Base-by-base conservation (phyloP, 768 basidiomycete species). In the Albatrellus ellisii region DNA sequence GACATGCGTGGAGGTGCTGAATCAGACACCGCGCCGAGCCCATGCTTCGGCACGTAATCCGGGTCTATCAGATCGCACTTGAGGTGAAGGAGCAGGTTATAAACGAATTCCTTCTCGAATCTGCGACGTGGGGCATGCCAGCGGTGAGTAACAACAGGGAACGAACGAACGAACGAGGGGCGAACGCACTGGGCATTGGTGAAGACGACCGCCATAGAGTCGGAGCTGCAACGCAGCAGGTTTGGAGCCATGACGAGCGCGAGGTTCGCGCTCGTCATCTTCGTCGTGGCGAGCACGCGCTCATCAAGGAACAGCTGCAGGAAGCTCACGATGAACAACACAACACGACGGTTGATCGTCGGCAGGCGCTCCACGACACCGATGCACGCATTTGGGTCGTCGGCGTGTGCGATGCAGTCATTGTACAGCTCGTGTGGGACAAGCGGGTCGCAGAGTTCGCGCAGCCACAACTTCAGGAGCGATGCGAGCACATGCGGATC, bases 231-330 rank as follows among this genome's bases (percentile, higher is more conserved):
- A 42, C 90, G 67, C 34, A 95, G 59, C 33, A 95, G 59, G 60
- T 94, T 94, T 6, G 90, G 90, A 1, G 90, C 87, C 79, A 95
- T 84, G 15, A 95, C 87, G 12, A 92, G 63, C 7, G 90, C 87
- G 47, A 94, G 62, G 58, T 90, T 91, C 27, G 77, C 77, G 9
- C 83, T 73, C 3, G 87, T 92, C 90, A 92, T 94, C 62, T 92
- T 89, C 31, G 87, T 90, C 35, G 67, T 59, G 10, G 58, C 63
- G 48, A 85, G 73, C 15, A 84, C 77, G 49, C 73, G 72, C 32
- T 86, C 81, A 36, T 83, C 79, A 39, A 90, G 60, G 64, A 95
- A 95, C 40, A 88, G 62, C 64, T 94, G 90, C 38, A 92, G 60
- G 62, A 95, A 94, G 63, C 84, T 90, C 59, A 95, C 67, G 20